Evolutionary conservation across 768 basidiomycete genomes (phyloP), one percentile per base, ranked within the genome.

Genomic region (Mycena amicta): DNA sequence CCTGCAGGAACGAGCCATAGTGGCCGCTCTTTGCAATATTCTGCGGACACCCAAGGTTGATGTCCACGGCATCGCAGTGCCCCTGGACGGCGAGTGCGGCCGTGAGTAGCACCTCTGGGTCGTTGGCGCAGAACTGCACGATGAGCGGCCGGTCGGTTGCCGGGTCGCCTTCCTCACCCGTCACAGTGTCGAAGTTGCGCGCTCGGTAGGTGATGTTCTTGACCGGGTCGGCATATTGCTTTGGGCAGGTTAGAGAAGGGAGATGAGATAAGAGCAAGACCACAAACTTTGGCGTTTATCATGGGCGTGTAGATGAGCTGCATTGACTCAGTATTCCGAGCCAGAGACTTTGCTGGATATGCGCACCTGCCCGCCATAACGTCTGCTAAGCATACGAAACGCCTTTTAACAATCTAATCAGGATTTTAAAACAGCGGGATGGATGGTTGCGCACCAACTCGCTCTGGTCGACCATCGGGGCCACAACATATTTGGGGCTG

Each of bases 401-500:
- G 96, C 91, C 95, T 98, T 67, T 8, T 15, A n/a, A n/a, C n/a
- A n/a, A n/a, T n/a, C n/a, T n/a, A n/a, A n/a, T n/a, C n/a, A n/a
- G n/a, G n/a, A n/a, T n/a, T n/a, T n/a, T n/a, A n/a, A n/a, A n/a
- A n/a, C n/a, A n/a, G n/a, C n/a, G n/a, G n/a, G n/a, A 52, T 52
- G 52, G 23, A 27, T 29, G 23, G 25, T 3, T 15, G 82, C 90
- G 66, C 66, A 97, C 95, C 71, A 98, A 80, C 72, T 98, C 96
- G 68, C 90, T 93, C 76, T 97, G 94, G 72, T 98, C 97, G 0
- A 98, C 97, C 97, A 99, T 99, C 18, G 97, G 97, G 8, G 93
- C 96, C 18, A 98, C 93, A 39, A 98, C 83, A 68, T 84, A 89
- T 73, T 90, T 94, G 8, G 96, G 92, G 67, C 87, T 88, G 6